A percentile compares a stretch with the other conserved stretches of the same genome.
phyloP scores from a whole-genome alignment of 306 rosid genomes.

The Sesbania bispinosa region DNA sequence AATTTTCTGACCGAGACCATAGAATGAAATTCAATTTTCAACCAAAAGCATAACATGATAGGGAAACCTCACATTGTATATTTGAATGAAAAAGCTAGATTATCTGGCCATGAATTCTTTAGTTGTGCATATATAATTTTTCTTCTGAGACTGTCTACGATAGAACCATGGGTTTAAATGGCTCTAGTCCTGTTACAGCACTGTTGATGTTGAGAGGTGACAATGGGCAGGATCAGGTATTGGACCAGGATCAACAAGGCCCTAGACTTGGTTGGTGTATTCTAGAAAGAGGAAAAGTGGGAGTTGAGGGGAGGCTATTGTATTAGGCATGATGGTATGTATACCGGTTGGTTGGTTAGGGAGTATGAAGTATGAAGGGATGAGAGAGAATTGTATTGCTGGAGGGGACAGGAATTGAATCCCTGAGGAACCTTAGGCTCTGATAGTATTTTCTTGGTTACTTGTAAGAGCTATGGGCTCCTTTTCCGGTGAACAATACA shows the following conservation, averaged over 20 bases:
- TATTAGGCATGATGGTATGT: background rate
- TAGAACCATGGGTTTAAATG: too few relatives aligned
- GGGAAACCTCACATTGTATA: background rate
- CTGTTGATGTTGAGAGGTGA: too few relatives aligned
- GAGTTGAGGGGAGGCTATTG: background rate
- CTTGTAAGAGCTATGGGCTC: background rate
- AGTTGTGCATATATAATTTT: background rate
- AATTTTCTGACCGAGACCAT: background rate
- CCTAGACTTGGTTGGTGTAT: background rate
- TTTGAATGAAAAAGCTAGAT: background rate
- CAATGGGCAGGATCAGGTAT: background rate
- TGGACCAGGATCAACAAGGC: background rate
- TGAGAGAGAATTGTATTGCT: background rate
- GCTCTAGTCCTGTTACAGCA: too few relatives aligned
- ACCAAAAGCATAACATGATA: background rate
- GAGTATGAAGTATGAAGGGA: background rate
- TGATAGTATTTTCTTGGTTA: background rate
- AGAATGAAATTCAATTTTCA: background rate
- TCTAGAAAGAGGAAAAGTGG: background rate
- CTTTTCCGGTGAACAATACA: background rate
- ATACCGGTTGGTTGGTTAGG: too few relatives aligned
- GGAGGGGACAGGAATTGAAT: background rate
- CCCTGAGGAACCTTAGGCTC: background rate
- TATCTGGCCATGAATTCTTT: background rate
- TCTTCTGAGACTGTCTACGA: too few relatives aligned